phyloP scores from a whole-genome alignment of 345 rosid genomes.

The Cardamine resedifolia region DNA sequence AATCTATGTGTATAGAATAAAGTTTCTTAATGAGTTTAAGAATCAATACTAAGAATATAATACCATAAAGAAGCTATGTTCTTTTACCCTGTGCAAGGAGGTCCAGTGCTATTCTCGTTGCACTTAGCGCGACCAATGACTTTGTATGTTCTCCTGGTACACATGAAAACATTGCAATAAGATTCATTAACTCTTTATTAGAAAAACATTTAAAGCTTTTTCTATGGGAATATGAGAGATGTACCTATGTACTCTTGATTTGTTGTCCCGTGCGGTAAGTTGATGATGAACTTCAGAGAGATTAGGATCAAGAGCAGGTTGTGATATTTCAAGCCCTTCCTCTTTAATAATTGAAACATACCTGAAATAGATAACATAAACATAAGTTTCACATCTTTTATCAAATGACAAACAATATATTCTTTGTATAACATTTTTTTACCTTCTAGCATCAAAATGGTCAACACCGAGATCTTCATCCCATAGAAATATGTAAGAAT shows the following conservation, averaged over 20 bases:
- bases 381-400: constrained; percentile 2
- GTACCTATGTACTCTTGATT: constrained; percentile 68
- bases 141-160: constrained; percentile 45
- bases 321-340: constrained; percentile 85
- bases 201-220: neutral
- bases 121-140: constrained; percentile 43
- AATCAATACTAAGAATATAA: neutral
- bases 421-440: neutral
- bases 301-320: constrained; percentile 72
- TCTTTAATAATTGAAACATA: constrained; percentile 62
- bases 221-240: neutral
- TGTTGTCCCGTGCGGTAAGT: constrained; percentile 51
- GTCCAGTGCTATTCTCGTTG: constrained; percentile 45
- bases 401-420: neutral
- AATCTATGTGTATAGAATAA: constrained; percentile 45
- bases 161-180: neutral
- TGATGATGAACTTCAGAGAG: constrained; percentile 61
- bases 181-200: neutral
- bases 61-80: neutral
- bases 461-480: constrained; percentile 52
- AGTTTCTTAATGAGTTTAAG: neutral
- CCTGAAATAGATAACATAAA: constrained; percentile 39
- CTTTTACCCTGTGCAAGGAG: constrained; percentile 62
- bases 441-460: constrained; percentile 40
- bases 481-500: constrained; percentile 47